Evolutionary conservation across 169 alveolate species (phyloP), one percentile per base, ranked within the genome.

Genomic region (Cryptosporidium viatorum): DNA sequence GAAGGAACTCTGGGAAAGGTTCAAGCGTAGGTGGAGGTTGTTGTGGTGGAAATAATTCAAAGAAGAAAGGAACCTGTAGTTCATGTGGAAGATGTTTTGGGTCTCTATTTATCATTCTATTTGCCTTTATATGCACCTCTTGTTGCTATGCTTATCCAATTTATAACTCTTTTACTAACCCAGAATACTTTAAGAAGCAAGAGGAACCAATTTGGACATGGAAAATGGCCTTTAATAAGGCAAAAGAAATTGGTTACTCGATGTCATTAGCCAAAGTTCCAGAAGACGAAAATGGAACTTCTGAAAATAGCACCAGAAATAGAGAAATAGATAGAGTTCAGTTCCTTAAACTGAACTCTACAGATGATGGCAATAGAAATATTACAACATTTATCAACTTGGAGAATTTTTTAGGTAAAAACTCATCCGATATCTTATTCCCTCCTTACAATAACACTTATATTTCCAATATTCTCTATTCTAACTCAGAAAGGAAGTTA

Each of bases 131-230:
- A 58, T 59, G 80, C n/a, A 50, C 68, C 2, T 43, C 67, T 60
- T 35, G 89, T 37, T 80, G 89, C 16, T 80, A 80, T 50, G 59
- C 62, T 26, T 65, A 41, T 10, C 89, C 89, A 10, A 62, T 67
- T 39, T 80, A 80, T 31, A 80, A 48, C 9, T 59, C 89, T 9
- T 65, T 80, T 29, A 80, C 75, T 7, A 67, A 80, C 48, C 68
- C 89, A 21, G 68, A 80, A 1, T 80, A 80, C 43, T 62, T 62
- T 16, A 65, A 80, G 55, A 41, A 31, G 7, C 51, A 16, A 8
- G 89, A 80, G 48, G 35, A 62, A n/a, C 89, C 89, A 4, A 80
- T 80, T 26, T 80, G 89, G 89, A 80, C 73, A 16, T 80, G 89
- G 89, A 21, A 26, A 23, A 80, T 23, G n/a, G 68, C 68, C n/a